Conservation (phyloP, 331 rosid genomes). For the Pyrus hybrid region DNA sequence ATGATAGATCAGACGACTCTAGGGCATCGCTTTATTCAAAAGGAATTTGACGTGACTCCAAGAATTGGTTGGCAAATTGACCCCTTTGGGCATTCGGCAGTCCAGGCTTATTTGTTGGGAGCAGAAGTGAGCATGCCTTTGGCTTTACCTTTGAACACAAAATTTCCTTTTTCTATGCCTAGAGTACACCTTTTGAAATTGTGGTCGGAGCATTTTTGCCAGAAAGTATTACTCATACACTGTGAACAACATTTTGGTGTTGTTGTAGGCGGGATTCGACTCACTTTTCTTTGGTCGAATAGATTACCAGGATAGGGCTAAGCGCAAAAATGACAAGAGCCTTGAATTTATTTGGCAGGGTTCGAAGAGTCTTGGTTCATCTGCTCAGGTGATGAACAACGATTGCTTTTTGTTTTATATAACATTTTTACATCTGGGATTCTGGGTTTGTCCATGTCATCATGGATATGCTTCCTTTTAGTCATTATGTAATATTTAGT, state of each 20-base stretch:
- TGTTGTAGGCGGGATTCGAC: slow-evolving; percentile 81
- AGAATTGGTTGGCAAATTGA: slow-evolving; percentile 98
- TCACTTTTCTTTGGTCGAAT: slow-evolving; percentile 80
- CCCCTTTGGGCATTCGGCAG: slow-evolving; percentile 96
- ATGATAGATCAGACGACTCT: slow-evolving; percentile 98
- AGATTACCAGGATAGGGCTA: slow-evolving; percentile 85
- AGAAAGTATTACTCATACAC: not conserved
- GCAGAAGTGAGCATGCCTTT: slow-evolving; percentile 50
- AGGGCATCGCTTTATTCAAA: slow-evolving; percentile 74
- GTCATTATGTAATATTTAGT: not conserved
- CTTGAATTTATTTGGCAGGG: slow-evolving; percentile 97
- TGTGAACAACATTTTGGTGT: slow-evolving; percentile 15
- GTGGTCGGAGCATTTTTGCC: not conserved
- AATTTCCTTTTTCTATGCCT: not conserved
- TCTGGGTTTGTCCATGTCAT: not conserved
- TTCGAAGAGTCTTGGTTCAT: slow-evolving; percentile 29
- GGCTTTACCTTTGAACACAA: not conserved
- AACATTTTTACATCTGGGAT: not conserved
- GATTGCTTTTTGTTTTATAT: not conserved
- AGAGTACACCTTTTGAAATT: not conserved
- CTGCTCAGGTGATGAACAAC: slow-evolving; percentile 46
- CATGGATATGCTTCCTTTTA: not conserved
- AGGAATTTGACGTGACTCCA: slow-evolving; percentile 59
- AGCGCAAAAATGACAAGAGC: slow-evolving; percentile 68
- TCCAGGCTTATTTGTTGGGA: slow-evolving; percentile 88